Evolutionary conservation across 495 filamentous ascomycete species (phyloP).

Genomic region (Arthonia radiata): DNA sequence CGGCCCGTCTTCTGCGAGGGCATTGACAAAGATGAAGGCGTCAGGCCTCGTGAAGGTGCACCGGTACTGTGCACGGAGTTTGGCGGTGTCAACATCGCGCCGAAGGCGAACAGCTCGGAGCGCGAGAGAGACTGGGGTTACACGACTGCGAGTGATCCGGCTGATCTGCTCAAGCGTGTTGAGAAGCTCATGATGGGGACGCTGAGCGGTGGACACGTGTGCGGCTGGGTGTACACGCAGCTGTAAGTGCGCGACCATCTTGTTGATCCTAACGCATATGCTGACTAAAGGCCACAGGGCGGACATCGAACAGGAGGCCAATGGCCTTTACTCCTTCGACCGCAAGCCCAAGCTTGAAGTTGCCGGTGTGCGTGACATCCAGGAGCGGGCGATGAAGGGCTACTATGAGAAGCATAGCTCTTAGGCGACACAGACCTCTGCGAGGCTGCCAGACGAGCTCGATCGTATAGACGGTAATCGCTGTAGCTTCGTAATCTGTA

Average conservation of each 20-base stretch:
- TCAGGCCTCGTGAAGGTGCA: constrained; percentile 21
- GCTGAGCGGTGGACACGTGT: constrained; percentile 7
- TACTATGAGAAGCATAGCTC: too few species aligned
- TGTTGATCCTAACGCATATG: neutral
- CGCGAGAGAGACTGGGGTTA: constrained; percentile 13
- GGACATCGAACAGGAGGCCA: constrained; percentile 14
- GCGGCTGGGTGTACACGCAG: constrained; percentile 14
- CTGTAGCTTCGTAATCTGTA: too few species aligned
- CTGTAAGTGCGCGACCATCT: constrained; percentile 4
- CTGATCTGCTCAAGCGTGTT: constrained; percentile 9
- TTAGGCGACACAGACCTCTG: too few species aligned
- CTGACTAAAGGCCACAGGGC: constrained; percentile 3
- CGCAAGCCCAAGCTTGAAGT: constrained; percentile 9
- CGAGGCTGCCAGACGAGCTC: too few species aligned
- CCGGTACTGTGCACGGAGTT: constrained; percentile 34
- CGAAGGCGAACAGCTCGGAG: constrained; percentile 4
- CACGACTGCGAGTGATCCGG: constrained; percentile 8
- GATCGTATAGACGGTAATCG: too few species aligned
- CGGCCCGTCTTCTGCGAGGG: constrained; percentile 23
- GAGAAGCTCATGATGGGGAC: constrained; percentile 9
- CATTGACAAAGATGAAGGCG: constrained; percentile 17
- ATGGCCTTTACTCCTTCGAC: constrained; percentile 11
- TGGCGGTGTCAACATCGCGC: constrained; percentile 32
- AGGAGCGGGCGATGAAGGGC: constrained; percentile 4
- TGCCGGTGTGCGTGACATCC: constrained; percentile 5